phyloP scores from a whole-genome alignment of 768 basidiomycete species.

The Termitomyces titanicus region DNA sequence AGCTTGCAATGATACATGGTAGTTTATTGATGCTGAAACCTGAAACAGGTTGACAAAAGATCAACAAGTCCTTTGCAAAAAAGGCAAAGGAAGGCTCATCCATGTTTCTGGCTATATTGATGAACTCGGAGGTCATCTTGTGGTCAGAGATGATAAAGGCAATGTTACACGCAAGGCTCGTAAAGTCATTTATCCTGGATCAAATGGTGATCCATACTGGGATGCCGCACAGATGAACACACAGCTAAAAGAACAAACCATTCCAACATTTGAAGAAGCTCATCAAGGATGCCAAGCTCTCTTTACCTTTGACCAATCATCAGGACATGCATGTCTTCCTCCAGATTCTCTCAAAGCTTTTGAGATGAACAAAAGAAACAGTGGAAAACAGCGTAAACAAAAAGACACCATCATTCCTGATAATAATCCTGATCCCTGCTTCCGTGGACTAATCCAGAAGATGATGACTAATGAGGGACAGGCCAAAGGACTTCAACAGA shows the following conservation, averaged over 20 bases:
- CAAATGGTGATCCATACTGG: conserved; percentile 31
- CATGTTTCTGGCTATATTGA: conserved; percentile 30
- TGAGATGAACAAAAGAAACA: conserved; percentile 38
- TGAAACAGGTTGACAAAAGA: background rate
- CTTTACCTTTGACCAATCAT: conserved; percentile 35
- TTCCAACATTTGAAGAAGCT: conserved; percentile 31
- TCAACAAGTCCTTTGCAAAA: conserved; percentile 20
- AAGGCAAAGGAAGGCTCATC: conserved; percentile 33
- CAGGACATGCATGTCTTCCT: conserved; percentile 34
- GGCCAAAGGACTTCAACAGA: conserved; percentile 32
- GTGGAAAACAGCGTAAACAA: conserved; percentile 33
- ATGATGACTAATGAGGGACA: conserved; percentile 29
- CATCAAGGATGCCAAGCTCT: conserved; percentile 27
- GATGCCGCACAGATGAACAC: conserved; percentile 27
- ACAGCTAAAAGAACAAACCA: conserved; percentile 26
- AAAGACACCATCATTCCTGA: conserved; percentile 34
- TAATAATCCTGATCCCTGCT: conserved; percentile 16
- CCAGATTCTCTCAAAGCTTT: conserved; percentile 37
- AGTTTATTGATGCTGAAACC: background rate
- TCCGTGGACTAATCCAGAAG: conserved; percentile 26
- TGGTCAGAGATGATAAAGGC: conserved; percentile 20
- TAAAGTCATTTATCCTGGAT: conserved; percentile 27
- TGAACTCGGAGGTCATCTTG: conserved; percentile 34
- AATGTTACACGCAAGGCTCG: conserved; percentile 23
- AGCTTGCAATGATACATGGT: background rate